phyloP scores from a whole-genome alignment of 257 asterid species.

The Echites panduratus region DNA sequence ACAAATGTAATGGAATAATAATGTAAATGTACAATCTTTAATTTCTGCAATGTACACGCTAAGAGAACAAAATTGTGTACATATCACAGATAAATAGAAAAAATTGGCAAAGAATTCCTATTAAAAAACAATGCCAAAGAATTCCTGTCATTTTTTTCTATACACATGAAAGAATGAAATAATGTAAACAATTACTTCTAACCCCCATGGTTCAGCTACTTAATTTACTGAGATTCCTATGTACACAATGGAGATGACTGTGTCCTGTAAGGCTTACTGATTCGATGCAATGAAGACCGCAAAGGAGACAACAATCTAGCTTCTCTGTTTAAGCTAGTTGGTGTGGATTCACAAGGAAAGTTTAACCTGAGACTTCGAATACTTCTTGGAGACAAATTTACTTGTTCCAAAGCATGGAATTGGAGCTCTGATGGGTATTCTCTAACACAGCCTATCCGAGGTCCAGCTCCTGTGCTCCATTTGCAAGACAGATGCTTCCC shows the following conservation, averaged over 20 bases:
- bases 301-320: constrained; percentile 9
- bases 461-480: constrained; percentile 98
- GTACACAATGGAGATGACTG: constrained; percentile 30
- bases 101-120: too few relatives aligned
- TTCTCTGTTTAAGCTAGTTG: constrained; percentile 25
- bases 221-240: constrained; percentile 16
- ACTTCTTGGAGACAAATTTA: constrained; percentile 65
- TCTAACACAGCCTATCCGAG: constrained; percentile 73
- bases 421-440: constrained; percentile 79
- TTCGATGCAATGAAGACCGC: constrained; percentile 16
- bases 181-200: constrained; percentile 24
- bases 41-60: constrained; percentile 21
- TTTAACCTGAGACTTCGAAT: constrained; percentile 29
- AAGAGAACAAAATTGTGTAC: constrained; percentile 41
- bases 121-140: constrained; percentile 6
- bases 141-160: constrained; percentile 43
- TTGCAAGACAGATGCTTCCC: constrained; percentile 67
- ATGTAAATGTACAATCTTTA: constrained; percentile 3
- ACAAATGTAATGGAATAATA: background rate
- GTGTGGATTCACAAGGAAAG: constrained; percentile 36
- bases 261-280: constrained; percentile 24
- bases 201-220: constrained; percentile 7
- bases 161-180: constrained; percentile 37
- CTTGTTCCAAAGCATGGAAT: constrained; percentile 65
- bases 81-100: constrained; percentile 7